A percentile compares a stretch with the other conserved stretches of the same genome.
Evolutionary conservation across 768 basidiomycete genomes (phyloP).

Genomic region (Phanerochaete sordida): DNA sequence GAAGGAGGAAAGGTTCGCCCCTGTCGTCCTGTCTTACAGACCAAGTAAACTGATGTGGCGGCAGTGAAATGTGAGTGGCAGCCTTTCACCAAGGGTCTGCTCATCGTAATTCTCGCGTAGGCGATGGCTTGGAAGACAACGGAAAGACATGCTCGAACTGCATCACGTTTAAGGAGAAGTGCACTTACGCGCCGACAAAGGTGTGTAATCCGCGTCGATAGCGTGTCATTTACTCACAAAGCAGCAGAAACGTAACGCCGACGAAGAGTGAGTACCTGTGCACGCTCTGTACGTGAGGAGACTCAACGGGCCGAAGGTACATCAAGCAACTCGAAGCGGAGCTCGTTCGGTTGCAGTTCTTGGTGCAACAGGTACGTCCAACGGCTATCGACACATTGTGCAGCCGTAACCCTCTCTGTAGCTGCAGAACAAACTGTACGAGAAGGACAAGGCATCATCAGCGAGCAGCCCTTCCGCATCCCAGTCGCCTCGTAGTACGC

Average conservation of each 20-base stretch:
- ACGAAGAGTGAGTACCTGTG: neutral
- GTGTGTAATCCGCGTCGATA: neutral
- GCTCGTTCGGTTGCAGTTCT: neutral
- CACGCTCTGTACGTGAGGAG: neutral
- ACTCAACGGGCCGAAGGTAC: neutral
- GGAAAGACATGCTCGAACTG: slow-evolving; percentile 10
- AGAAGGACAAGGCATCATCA: too few species aligned
- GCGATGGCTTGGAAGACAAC: slow-evolving; percentile 2
- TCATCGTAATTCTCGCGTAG: too few species aligned
- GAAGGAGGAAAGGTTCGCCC: neutral
- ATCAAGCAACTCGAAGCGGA: neutral
- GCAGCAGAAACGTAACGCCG: neutral
- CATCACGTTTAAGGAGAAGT: neutral
- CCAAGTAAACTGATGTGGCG: too few species aligned
- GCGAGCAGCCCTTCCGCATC: too few species aligned
- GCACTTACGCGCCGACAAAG: slow-evolving; percentile 6
- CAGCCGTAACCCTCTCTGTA: too few species aligned
- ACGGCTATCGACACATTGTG: too few species aligned
- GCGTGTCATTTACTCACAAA: neutral
- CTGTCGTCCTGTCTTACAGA: neutral
- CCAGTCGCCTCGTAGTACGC: too few species aligned
- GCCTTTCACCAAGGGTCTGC: neutral
- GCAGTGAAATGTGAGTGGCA: slow-evolving; percentile 8
- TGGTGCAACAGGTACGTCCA: neutral
- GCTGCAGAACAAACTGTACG: too few species aligned